Evolutionary conservation across 192 early-diverging fungal species (phyloP).

Genomic region (Linnemannia exigua): DNA sequence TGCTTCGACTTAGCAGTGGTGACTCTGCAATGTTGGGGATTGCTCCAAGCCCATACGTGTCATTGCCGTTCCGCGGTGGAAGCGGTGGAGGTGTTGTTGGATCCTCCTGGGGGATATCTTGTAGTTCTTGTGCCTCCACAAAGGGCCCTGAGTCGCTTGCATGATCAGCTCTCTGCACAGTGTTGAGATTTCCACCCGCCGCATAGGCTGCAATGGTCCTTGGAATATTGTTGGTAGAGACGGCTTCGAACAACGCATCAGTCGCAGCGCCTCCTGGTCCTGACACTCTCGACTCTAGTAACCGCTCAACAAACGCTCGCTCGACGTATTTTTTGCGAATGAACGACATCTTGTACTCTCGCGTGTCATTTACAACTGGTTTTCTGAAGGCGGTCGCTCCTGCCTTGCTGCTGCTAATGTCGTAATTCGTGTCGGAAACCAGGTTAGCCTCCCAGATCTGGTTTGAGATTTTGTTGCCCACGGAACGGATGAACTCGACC

Average conservation of each 20-base stretch:
- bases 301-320: conserved; percentile 57
- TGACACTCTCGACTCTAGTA: neutral
- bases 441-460: conserved; percentile 74
- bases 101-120: neutral
- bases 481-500: conserved; percentile 65
- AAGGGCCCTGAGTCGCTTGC: conserved; percentile 25
- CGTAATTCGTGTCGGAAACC: neutral
- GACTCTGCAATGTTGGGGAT: neutral
- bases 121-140: neutral
- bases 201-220: conserved; percentile 53
- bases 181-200: conserved; percentile 61
- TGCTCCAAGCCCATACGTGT: neutral
- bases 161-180: conserved; percentile 31
- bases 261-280: conserved; percentile 26
- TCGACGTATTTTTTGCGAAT: conserved; percentile 72
- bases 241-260: conserved; percentile 58
- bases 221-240: conserved; percentile 59
- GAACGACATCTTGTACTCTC: conserved; percentile 69
- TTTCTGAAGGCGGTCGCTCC: conserved; percentile 37
- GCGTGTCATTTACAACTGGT: conserved; percentile 60
- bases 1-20: neutral
- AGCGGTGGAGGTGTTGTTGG: conserved; percentile 7
- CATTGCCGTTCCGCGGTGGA: neutral
- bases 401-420: neutral
- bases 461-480: conserved; percentile 77